Conservation (phyloP, 192 early-diverging fungal species). For the Lobosporangium transversale region DNA sequence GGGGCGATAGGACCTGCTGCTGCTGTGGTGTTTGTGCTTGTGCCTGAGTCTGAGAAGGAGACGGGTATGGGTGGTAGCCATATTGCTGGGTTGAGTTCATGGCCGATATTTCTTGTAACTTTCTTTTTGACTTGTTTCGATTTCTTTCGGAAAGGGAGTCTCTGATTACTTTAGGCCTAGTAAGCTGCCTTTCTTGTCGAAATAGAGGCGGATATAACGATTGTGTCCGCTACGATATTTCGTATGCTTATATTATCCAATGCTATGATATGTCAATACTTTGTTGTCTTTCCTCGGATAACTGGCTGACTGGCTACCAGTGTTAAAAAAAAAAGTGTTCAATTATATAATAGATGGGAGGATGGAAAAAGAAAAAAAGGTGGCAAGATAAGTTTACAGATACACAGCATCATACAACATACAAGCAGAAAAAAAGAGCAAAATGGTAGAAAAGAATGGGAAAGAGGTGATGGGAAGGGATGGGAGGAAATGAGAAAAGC, state of each 20-base stretch:
- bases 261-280: too few relatives aligned
- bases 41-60: conserved; percentile 43
- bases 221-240: too few relatives aligned
- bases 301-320: too few relatives aligned
- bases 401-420: background rate
- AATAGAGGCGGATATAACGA: too few relatives aligned
- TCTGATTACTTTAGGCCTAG: too few relatives aligned
- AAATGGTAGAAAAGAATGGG: background rate
- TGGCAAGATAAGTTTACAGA: background rate
- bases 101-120: too few relatives aligned
- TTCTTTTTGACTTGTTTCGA: too few relatives aligned
- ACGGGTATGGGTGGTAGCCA: conserved; percentile 46
- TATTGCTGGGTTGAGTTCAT: conserved; percentile 52
- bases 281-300: background rate
- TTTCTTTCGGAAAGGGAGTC: too few relatives aligned
- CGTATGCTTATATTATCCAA: too few relatives aligned
- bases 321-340: too few relatives aligned
- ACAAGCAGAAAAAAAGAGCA: background rate
- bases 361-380: background rate
- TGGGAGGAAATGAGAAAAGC: background rate
- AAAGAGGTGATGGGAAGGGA: background rate
- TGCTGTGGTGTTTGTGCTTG: conserved; percentile 33
- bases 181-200: too few relatives aligned
- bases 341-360: too few relatives aligned
- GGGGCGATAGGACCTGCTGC: conserved; percentile 27